Percentiles rank a stretch among this genome's conserved stretches.
These are phyloP conservation scores for Aspergillus sp. DNA, from an alignment of 2,329 filamentous ascomycete species.

Conservation along the genomic window DNA sequence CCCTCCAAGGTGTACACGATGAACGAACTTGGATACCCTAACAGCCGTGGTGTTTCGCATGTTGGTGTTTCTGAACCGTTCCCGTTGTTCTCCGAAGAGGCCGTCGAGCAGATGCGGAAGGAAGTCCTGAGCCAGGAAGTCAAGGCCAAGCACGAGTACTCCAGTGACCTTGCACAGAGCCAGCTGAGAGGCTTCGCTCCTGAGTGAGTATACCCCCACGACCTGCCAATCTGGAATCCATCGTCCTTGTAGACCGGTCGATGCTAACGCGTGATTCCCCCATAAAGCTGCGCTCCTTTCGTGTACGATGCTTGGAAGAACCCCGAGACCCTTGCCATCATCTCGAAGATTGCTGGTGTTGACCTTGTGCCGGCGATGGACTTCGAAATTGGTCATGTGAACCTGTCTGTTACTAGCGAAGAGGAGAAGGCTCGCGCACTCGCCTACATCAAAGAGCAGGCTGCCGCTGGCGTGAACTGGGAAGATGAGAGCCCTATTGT, in stretches of 20 bases:
- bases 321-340: conserved; percentile 42
- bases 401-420: conserved; percentile 48
- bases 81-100: conserved; percentile 55
- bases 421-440: conserved; percentile 41
- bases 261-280: background rate
- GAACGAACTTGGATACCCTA: conserved; percentile 53
- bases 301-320: conserved; percentile 56
- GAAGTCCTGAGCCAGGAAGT: conserved; percentile 57
- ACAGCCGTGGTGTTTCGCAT: conserved; percentile 53
- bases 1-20: conserved; percentile 51
- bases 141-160: conserved; percentile 50
- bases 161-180: conserved; percentile 53
- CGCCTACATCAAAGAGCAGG: conserved; percentile 32
- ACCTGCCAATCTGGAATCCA: background rate
- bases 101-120: conserved; percentile 54
- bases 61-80: conserved; percentile 61
- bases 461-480: conserved; percentile 38
- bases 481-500: conserved; percentile 51
- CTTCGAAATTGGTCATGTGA: conserved; percentile 52
- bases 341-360: conserved; percentile 50
- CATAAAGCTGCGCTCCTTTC: conserved; percentile 55
- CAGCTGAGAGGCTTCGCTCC: conserved; percentile 51
- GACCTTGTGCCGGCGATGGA: conserved; percentile 50
- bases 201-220: conserved; percentile 41
- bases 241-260: background rate